Base-by-base conservation (phyloP, 805 yeast species). In the Kazachstania bromeliacearum region DNA sequence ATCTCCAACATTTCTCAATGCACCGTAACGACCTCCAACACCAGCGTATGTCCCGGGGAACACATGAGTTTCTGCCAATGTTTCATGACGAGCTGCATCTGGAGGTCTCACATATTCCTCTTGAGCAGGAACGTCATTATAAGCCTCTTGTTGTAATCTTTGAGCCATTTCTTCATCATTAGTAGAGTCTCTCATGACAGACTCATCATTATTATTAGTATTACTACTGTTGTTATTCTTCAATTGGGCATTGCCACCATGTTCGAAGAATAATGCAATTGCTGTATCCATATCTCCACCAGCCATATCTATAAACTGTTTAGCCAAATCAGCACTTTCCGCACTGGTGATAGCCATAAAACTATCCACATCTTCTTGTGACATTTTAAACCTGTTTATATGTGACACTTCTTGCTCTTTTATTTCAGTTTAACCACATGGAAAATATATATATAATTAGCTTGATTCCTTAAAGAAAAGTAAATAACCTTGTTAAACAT, bases 341-440 rank as follows among this genome's bases (percentile, higher is more conserved):
- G 75, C 74, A 16, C 85, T 82, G 0, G 97, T 87, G 36, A 92
- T 78, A 28, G 89, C 88, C 57, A 88, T 66, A 59, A 92, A 92
- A 16, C 78, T 73, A 16, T 82, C 78, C 26, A 55, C 43, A 57
- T 56, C 57, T 7, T 18, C 33, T n/a, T n/a, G n/a, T n/a, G n/a
- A n/a, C n/a, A n/a, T n/a, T n/a, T n/a, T n/a, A n/a, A n/a, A n/a
- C n/a, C n/a, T n/a, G n/a, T n/a, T n/a, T n/a, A n/a, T n/a, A n/a
- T n/a, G n/a, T n/a, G n/a, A n/a, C n/a, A n/a, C n/a, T n/a, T n/a
- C n/a, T n/a, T n/a, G n/a, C n/a, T n/a, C n/a, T n/a, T n/a, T n/a
- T n/a, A n/a, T n/a, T n/a, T n/a, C n/a, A n/a, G n/a, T n/a, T n/a
- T n/a, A n/a, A n/a, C n/a, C n/a, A n/a, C n/a, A n/a, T n/a, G n/a